These are phyloP conservation scores for Acephala macrosclerotiorum DNA, from an alignment of 2,329 filamentous ascomycete species.

Conservation along the genomic window DNA sequence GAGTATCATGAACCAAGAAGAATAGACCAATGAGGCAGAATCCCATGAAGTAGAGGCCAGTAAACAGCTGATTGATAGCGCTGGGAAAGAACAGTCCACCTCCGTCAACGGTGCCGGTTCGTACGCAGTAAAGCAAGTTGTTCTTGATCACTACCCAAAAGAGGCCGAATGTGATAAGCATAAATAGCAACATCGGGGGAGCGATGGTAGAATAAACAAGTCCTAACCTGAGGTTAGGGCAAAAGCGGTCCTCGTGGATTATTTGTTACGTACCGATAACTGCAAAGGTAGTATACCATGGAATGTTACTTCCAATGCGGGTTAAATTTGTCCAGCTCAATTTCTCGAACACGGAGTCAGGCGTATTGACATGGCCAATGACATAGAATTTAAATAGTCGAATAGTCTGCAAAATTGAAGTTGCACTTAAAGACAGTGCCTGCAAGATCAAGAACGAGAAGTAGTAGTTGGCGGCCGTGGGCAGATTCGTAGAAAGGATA, in stretches of 20 bases:
- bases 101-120: constrained; percentile 62
- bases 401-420: constrained; percentile 26
- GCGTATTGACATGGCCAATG: constrained; percentile 33
- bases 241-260: constrained; percentile 14
- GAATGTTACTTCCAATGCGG: constrained; percentile 32
- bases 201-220: constrained; percentile 36
- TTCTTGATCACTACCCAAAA: constrained; percentile 30
- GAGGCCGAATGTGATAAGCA: constrained; percentile 28
- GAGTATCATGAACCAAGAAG: constrained; percentile 34
- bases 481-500: constrained; percentile 35
- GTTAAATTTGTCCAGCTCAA: constrained; percentile 32
- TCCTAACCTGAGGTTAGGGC: constrained; percentile 51
- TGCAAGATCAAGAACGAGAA: constrained; percentile 38
- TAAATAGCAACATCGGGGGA: constrained; percentile 31
- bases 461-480: constrained; percentile 37
- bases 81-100: constrained; percentile 50
- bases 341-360: constrained; percentile 32
- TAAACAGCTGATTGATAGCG: constrained; percentile 35
- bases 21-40: constrained; percentile 35
- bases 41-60: constrained; percentile 37
- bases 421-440: constrained; percentile 26
- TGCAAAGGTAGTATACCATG: constrained; percentile 36
- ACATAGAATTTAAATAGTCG: constrained; percentile 26
- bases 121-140: constrained; percentile 83
- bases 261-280: constrained; percentile 33